phyloP scores from a whole-genome alignment of 495 filamentous ascomycete species.

The Hypomontagnella submonticulosa region DNA sequence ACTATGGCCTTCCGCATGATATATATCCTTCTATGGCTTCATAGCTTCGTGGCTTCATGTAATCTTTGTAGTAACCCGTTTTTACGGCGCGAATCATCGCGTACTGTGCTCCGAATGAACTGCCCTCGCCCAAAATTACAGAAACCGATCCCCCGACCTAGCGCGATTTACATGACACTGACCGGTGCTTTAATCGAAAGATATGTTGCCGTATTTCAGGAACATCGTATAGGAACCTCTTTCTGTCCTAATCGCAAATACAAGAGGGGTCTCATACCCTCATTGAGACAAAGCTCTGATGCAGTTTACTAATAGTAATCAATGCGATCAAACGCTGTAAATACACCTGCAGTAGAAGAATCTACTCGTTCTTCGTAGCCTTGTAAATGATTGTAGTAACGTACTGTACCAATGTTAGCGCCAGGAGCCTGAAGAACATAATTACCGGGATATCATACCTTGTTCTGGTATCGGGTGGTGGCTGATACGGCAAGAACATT shows the following conservation, averaged over 20 bases:
- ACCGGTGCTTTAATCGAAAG: constrained; percentile 9
- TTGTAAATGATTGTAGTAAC: constrained; percentile 98
- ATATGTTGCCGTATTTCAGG: neutral
- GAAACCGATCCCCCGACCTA: neutral
- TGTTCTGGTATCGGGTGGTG: constrained; percentile 94
- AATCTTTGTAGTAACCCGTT: constrained; percentile 21
- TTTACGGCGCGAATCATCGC: constrained; percentile 8
- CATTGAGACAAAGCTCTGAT: constrained; percentile 4
- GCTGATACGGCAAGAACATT: constrained; percentile 95
- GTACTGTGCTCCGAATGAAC: constrained; percentile 8
- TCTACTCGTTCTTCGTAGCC: constrained; percentile 66
- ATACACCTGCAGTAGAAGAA: neutral
- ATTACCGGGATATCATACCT: constrained; percentile 69
- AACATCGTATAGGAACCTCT: neutral
- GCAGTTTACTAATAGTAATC: constrained; percentile 16
- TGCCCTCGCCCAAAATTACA: constrained; percentile 2
- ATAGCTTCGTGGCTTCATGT: constrained; percentile 14
- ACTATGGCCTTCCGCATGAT: constrained; percentile 21
- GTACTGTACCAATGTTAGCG: constrained; percentile 68
- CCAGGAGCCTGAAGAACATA: constrained; percentile 34
- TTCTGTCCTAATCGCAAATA: constrained; percentile 7
- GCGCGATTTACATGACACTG: constrained; percentile 9
- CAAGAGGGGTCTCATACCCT: constrained; percentile 1
- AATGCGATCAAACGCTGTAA: constrained; percentile 4
- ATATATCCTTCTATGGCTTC: constrained; percentile 28